Percentiles rank a stretch among this genome's conserved stretches.
Conservation (phyloP, 805 yeast genomes). For the Barnettozyma sp. region DNA sequence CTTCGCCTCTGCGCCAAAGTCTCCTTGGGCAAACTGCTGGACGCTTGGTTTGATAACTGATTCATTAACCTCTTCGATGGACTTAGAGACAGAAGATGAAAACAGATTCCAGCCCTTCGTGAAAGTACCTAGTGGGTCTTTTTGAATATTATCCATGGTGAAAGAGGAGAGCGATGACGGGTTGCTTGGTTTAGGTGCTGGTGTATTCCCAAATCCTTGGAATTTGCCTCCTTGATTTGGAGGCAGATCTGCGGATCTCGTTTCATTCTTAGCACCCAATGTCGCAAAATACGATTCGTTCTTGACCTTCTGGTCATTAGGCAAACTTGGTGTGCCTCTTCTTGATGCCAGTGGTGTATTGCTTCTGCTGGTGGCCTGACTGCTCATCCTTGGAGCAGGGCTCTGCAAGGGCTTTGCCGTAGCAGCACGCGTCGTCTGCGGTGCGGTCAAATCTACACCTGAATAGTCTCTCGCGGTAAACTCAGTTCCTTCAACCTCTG, state of each 20-base stretch:
- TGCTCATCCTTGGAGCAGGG: too few relatives aligned
- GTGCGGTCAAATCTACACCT: slow-evolving; percentile 25
- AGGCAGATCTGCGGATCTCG: slow-evolving; percentile 70
- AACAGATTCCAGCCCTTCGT: slow-evolving; percentile 93
- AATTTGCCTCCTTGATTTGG: slow-evolving; percentile 94
- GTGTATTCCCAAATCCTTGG: slow-evolving; percentile 85
- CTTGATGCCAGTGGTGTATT: slow-evolving; percentile 33
- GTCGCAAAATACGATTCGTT: slow-evolving; percentile 80
- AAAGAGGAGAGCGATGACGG: slow-evolving; percentile 50
- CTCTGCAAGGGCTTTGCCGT: too few relatives aligned
- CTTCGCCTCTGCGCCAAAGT: slow-evolving; percentile 71
- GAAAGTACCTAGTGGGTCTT: slow-evolving; percentile 87
- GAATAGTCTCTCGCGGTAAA: slow-evolving; percentile 57
- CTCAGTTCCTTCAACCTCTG: slow-evolving; percentile 64
- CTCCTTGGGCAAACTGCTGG: slow-evolving; percentile 72
- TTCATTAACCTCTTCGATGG: slow-evolving; percentile 80
- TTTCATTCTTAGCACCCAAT: slow-evolving; percentile 64
- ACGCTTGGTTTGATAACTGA: slow-evolving; percentile 87
- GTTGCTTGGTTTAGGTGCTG: slow-evolving; percentile 36
- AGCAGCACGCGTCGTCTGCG: too few relatives aligned
- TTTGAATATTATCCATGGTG: slow-evolving; percentile 61
- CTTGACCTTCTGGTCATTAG: slow-evolving; percentile 33
- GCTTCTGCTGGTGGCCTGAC: slow-evolving; percentile 5
- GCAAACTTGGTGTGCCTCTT: slow-evolving; percentile 32
- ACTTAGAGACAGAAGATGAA: slow-evolving; percentile 76